Evolutionary conservation across 441 rosid species (phyloP), one percentile per base, ranked within the genome.

Genomic region (Arabidopsis lyrata): DNA sequence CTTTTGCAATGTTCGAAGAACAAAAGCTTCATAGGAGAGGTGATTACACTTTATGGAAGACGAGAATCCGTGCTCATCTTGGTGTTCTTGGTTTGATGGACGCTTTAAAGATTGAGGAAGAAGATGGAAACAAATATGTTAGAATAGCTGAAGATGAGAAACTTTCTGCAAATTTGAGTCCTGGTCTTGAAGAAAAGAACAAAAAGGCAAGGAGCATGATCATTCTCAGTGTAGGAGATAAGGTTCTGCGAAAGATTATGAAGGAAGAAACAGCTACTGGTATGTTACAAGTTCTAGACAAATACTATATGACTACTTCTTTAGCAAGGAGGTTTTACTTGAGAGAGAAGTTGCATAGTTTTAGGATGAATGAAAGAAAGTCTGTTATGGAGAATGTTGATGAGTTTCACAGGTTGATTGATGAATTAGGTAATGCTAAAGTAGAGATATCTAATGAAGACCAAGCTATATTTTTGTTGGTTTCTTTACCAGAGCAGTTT

Each of bases 21-120:
- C 7, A 20, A 4, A 59, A 59, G n/a, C 45, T 60, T 22, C 2
- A 22, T 3, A 20, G 50, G 8, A 61, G 35, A 41, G 31, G 66
- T 41, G 36, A 61, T 8, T 61, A 61, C 52, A 13, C 5, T 0
- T 2, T 61, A 42, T 62, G 52, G 66, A 62, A 62, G 52, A 8
- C 9, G 0, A 62, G 15, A 48, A 62, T 62, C 20, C 66, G 5
- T 62, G 35, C 66, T 24, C 66, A 27, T 15, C 29, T 62, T 12
- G 8, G 8, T 5, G 0, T 62, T 41, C 38, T 24, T 24, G 52
- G 66, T 27, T 62, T 42, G 38, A 27, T 5, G 8, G 49, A 62
- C 42, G 53, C 53, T 14, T 27, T 62, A 42, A 42, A 61, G 66
- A 27, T 62, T 62, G 66, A 62, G 53, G 53, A 62, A 22, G 52